phyloP scores from a whole-genome alignment of 2,329 filamentous ascomycete genomes.

The Pseudocercospora ulei region DNA sequence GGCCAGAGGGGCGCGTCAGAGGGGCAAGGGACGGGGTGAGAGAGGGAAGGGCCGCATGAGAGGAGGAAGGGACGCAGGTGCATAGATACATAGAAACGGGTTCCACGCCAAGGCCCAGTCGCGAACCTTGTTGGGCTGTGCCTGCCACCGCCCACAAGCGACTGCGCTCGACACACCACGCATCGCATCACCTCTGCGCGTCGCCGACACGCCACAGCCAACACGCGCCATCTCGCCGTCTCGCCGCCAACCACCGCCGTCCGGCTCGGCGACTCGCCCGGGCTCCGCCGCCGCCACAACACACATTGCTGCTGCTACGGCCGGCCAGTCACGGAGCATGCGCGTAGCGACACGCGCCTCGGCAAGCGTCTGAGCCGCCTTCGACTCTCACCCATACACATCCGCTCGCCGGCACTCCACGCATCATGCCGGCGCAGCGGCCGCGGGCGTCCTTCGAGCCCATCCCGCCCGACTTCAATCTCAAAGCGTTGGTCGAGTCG shows the following conservation, averaged over 20 bases:
- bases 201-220: conserved; percentile 5
- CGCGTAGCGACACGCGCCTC: conserved; percentile 12
- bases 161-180: no score
- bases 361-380: conserved; percentile 2
- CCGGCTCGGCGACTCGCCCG: conserved; percentile 6
- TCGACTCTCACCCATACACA: conserved; percentile 3
- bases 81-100: no score
- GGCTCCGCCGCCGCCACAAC: neutral
- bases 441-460: conserved; percentile 87
- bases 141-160: conserved; percentile 1
- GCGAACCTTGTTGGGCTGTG: no score
- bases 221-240: conserved; percentile 1
- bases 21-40: no score
- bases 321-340: conserved; percentile 11
- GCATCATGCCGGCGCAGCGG: conserved; percentile 62
- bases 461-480: conserved; percentile 73
- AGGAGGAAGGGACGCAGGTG: no score
- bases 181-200: conserved; percentile 10
- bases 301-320: conserved; percentile 1
- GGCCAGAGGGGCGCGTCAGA: no score
- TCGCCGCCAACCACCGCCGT: conserved; percentile 8
- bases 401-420: neutral
- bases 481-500: conserved; percentile 62
- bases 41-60: no score
- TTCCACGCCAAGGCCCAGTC: no score